Evolutionary conservation across 1,284 basidiomycete genomes (phyloP).

Genomic region (Apiotrichum sp.): DNA sequence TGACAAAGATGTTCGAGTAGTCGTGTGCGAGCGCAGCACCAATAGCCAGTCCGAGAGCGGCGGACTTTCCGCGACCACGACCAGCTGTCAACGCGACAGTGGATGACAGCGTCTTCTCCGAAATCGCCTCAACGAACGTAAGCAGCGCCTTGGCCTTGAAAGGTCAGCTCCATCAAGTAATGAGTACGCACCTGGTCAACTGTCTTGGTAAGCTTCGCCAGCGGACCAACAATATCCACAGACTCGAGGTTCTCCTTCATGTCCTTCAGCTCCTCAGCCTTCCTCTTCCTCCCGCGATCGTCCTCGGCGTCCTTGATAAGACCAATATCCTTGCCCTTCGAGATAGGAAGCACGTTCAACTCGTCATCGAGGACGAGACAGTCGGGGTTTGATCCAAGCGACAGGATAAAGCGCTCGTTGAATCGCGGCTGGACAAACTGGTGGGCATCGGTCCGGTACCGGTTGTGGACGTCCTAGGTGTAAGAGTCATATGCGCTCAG

Average conservation of each 20-base stretch:
- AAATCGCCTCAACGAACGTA: slow-evolving; percentile 86
- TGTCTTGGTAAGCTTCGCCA: slow-evolving; percentile 87
- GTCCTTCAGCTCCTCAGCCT: slow-evolving; percentile 62
- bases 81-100: slow-evolving; percentile 93
- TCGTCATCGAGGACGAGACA: slow-evolving; percentile 96
- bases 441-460: slow-evolving; percentile 86
- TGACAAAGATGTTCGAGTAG: slow-evolving; percentile 98
- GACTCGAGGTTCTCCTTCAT: slow-evolving; percentile 75
- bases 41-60: slow-evolving; percentile 88
- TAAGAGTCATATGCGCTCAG: background rate
- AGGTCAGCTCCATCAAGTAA: background rate
- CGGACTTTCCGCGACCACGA: slow-evolving; percentile 94
- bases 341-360: slow-evolving; percentile 93
- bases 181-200: slow-evolving; percentile 64
- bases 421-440: slow-evolving; percentile 88
- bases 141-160: slow-evolving; percentile 73
- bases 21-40: slow-evolving; percentile 89
- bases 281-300: slow-evolving; percentile 40
- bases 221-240: slow-evolving; percentile 80
- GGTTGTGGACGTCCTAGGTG: slow-evolving; percentile 78
- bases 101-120: slow-evolving; percentile 85
- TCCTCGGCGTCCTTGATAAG: slow-evolving; percentile 40
- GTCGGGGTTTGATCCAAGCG: slow-evolving; percentile 80
- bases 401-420: slow-evolving; percentile 97
- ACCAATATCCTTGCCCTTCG: slow-evolving; percentile 87